A percentile compares a stretch with the other conserved stretches of the same genome.
Evolutionary conservation across 2,329 filamentous ascomycete species (phyloP).

Genomic region (Penicillium janthinellum): DNA sequence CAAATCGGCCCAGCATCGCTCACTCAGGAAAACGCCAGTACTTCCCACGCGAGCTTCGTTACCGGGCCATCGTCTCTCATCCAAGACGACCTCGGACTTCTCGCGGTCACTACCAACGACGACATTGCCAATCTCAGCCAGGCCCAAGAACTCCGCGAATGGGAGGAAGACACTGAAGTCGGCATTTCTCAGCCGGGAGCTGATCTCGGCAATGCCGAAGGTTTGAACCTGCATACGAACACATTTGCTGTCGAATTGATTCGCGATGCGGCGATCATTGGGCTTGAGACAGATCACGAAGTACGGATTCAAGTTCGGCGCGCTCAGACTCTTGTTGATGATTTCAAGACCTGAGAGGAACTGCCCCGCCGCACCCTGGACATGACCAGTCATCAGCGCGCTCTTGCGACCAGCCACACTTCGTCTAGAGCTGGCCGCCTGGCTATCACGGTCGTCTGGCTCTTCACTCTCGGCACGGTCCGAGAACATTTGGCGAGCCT

Average conservation of each 20-base stretch:
- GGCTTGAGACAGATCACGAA: constrained; percentile 97
- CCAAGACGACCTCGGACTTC: constrained; percentile 86
- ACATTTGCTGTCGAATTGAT: constrained; percentile 98
- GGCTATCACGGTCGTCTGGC: constrained; percentile 39
- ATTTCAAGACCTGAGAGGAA: constrained; percentile 88
- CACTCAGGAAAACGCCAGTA: constrained; percentile 93
- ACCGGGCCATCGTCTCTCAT: constrained; percentile 86
- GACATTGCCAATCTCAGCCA: constrained; percentile 79
- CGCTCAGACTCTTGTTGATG: constrained; percentile 81
- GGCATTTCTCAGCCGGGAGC: constrained; percentile 84
- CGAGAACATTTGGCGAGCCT: constrained; percentile 45
- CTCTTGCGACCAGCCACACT: constrained; percentile 37
- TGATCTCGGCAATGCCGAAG: constrained; percentile 95
- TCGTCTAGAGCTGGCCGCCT: constrained; percentile 35
- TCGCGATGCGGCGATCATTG: constrained; percentile 94
- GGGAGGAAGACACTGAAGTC: constrained; percentile 96
- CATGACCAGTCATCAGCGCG: constrained; percentile 41
- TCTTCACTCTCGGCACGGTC: constrained; percentile 43
- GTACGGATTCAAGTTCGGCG: constrained; percentile 85
- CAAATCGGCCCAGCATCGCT: constrained; percentile 92
- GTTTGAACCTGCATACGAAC: constrained; percentile 93
- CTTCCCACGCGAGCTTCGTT: constrained; percentile 90
- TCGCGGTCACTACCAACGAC: constrained; percentile 91
- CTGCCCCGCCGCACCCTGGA: constrained; percentile 89
- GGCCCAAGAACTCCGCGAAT: constrained; percentile 90